Evolutionary conservation across 2,329 filamentous ascomycete genomes (phyloP).

Genomic region (Fusarium torulosum): DNA sequence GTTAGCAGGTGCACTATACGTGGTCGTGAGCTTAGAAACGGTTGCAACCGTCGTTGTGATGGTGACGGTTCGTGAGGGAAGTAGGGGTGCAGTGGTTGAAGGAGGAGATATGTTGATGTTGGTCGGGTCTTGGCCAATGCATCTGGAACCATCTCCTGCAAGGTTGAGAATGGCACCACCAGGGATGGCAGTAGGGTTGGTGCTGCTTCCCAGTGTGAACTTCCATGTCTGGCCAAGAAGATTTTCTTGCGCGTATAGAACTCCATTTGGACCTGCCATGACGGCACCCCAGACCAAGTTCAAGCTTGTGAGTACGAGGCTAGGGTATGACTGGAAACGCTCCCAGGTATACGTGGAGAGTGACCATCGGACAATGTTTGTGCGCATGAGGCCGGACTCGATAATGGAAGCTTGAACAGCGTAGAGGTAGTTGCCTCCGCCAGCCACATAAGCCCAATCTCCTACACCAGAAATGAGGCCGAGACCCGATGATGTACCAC

Average conservation of each 20-base stretch:
- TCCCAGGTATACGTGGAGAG: slow-evolving; percentile 19
- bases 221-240: slow-evolving; percentile 13
- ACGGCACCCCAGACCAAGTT: slow-evolving; percentile 10
- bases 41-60: background rate
- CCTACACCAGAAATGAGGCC: background rate
- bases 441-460: background rate
- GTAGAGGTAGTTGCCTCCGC: slow-evolving; percentile 14
- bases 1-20: background rate
- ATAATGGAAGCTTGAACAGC: slow-evolving; percentile 11
- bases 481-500: background rate
- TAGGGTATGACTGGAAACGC: slow-evolving; percentile 9
- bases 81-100: background rate
- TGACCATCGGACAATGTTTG: slow-evolving; percentile 21
- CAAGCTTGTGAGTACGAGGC: slow-evolving; percentile 7
- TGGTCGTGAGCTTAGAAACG: background rate
- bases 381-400: background rate
- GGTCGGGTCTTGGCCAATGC: background rate
- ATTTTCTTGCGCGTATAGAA: slow-evolving; percentile 10
- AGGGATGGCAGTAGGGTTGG: background rate
- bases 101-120: background rate
- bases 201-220: slow-evolving; percentile 5
- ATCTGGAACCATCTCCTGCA: slow-evolving; percentile 8
- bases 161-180: slow-evolving; percentile 5
- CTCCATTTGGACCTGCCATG: background rate
- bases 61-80: background rate